These are phyloP conservation scores for Cardiosporidium cionae DNA, from an alignment of 169 alveolate species.

Conservation along the genomic window DNA sequence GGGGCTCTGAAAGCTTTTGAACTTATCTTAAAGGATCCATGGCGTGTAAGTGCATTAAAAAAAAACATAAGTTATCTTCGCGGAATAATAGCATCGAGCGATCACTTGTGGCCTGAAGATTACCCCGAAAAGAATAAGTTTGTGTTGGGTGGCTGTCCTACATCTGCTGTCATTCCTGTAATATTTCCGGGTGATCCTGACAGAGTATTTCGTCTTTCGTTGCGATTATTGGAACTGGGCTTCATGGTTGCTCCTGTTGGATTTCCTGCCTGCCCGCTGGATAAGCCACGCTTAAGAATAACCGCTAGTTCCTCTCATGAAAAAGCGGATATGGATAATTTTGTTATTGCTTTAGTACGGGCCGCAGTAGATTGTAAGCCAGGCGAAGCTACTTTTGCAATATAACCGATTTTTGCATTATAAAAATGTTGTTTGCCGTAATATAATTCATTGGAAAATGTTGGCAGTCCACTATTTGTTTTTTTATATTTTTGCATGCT, in stretches of 20 bases:
- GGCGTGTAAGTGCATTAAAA: conserved; percentile 43
- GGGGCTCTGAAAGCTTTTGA: conserved; percentile 53
- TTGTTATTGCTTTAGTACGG: conserved; percentile 43
- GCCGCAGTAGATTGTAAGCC: conserved; percentile 48
- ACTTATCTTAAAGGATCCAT: conserved; percentile 47
- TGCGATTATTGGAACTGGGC: conserved; percentile 25
- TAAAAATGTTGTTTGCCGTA: no score
- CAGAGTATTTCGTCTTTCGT: conserved; percentile 42
- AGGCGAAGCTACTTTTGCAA: no score
- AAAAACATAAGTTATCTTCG: conserved; percentile 45
- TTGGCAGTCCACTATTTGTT: no score
- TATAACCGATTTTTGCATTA: no score
- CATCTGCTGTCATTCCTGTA: conserved; percentile 57
- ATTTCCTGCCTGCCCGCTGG: conserved; percentile 61
- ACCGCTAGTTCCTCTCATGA: conserved; percentile 57
- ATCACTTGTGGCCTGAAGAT: conserved; percentile 54
- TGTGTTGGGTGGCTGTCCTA: conserved; percentile 49
- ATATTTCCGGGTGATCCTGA: conserved; percentile 55
- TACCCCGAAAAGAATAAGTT: conserved; percentile 48
- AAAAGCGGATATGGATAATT: conserved; percentile 45
- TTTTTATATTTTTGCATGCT: no score
- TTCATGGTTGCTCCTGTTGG: conserved; percentile 53
- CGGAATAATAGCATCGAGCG: conserved; percentile 40
- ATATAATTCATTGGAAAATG: no score
- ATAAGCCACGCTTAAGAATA: conserved; percentile 49